Percentiles rank a stretch among this genome's conserved stretches.
Conservation (phyloP, 768 basidiomycete species). For the Krasilnikovozyma curviuscula region DNA sequence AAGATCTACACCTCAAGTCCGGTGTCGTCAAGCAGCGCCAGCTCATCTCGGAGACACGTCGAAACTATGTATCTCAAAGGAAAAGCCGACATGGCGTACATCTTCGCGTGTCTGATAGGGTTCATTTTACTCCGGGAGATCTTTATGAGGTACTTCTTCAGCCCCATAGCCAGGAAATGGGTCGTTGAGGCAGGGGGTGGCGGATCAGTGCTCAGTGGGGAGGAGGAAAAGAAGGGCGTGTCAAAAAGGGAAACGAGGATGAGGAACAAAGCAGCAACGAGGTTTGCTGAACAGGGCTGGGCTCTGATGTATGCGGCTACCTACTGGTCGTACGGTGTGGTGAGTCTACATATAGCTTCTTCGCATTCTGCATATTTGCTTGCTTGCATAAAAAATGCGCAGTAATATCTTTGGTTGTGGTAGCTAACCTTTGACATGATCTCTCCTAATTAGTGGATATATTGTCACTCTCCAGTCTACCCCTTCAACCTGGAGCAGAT, state of each 20-base stretch:
- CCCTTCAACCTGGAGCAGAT: too few relatives aligned
- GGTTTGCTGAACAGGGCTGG: conserved; percentile 96
- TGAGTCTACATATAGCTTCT: conserved; percentile 32
- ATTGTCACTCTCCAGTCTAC: too few relatives aligned
- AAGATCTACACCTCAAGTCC: too few relatives aligned
- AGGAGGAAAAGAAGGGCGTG: neutral
- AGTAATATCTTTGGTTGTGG: too few relatives aligned
- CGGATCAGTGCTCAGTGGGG: neutral
- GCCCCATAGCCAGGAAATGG: conserved; percentile 63
- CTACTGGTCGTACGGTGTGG: conserved; percentile 61
- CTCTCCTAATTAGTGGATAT: too few relatives aligned
- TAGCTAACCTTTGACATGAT: too few relatives aligned
- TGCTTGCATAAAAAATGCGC: too few relatives aligned
- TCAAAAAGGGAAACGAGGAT: conserved; percentile 15
- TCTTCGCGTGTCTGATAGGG: conserved; percentile 59
- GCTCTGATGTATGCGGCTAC: conserved; percentile 51
- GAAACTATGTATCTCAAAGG: conserved; percentile 61
- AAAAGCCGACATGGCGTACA: conserved; percentile 50
- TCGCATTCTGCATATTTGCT: too few relatives aligned
- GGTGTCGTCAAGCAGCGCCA: too few relatives aligned
- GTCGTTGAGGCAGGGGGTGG: conserved; percentile 26
- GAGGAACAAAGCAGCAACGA: conserved; percentile 42
- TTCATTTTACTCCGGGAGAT: conserved; percentile 77
- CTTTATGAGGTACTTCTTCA: conserved; percentile 49
- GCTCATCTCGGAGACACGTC: too few relatives aligned